These are phyloP conservation scores for Lentinula boryana DNA, from an alignment of 768 basidiomycete genomes.

Conservation along the genomic window DNA sequence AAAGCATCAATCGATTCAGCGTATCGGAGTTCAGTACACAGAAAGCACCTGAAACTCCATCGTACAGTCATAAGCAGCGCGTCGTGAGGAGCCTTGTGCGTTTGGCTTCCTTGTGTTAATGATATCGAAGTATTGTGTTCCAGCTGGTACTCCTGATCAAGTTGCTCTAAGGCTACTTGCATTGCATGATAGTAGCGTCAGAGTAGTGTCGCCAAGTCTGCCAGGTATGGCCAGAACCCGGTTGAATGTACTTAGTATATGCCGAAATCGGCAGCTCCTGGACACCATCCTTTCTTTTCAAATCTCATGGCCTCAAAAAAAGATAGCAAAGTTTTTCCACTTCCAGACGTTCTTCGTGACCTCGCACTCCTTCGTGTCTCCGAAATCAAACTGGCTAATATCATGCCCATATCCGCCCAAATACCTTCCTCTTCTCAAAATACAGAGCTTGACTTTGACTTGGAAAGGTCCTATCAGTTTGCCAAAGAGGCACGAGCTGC, in stretches of 20 bases:
- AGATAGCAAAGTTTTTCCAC: conserved; percentile 44
- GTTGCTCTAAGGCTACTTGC: not conserved
- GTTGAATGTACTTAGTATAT: no score
- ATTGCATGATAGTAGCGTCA: not conserved
- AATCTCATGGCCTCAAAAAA: conserved; percentile 7
- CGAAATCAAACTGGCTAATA: conserved; percentile 31
- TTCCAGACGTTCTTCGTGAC: conserved; percentile 61
- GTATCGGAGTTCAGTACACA: not conserved
- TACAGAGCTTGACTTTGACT: not conserved
- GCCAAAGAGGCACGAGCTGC: conserved; percentile 49
- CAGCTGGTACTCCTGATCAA: not conserved
- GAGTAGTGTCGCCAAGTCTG: not conserved
- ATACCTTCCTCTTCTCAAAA: conserved; percentile 4
- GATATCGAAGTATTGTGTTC: not conserved
- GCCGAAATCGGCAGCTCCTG: no score
- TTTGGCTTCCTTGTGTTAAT: not conserved
- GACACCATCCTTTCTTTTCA: not conserved
- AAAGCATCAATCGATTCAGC: no score
- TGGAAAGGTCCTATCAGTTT: conserved; percentile 56
- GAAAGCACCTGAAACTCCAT: not conserved
- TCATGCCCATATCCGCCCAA: conserved; percentile 14
- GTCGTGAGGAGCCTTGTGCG: not conserved
- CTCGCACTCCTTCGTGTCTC: conserved; percentile 66
- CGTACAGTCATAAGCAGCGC: not conserved
- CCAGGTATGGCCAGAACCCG: not conserved